Evolutionary conservation across 78 protist genomes (phyloP).

Genomic region (Mantamonas sphyraenae): DNA sequence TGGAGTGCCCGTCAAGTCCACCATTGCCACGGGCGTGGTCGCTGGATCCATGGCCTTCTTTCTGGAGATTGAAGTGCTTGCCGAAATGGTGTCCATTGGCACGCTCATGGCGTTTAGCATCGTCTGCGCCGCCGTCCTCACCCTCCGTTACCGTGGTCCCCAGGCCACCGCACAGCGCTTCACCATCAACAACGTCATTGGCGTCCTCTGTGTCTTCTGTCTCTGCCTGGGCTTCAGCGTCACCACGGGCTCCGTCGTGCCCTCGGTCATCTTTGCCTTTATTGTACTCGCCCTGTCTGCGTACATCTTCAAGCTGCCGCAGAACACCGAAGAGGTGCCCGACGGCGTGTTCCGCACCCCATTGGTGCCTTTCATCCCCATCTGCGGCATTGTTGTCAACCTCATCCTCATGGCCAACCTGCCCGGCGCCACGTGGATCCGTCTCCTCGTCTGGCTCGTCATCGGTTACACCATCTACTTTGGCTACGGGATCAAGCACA

Average conservation of each 20-base stretch:
- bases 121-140: slow-evolving; percentile 32
- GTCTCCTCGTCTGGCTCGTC: slow-evolving; percentile 43
- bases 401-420: slow-evolving; percentile 28
- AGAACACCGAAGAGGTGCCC: too few species aligned
- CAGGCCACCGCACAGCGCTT: too few species aligned
- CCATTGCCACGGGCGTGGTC: slow-evolving; percentile 38
- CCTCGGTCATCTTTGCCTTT: too few species aligned
- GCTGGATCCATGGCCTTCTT: slow-evolving; percentile 21
- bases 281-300: too few species aligned
- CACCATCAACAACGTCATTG: too few species aligned
- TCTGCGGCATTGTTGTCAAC: not conserved
- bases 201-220: too few species aligned
- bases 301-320: too few species aligned
- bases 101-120: slow-evolving; percentile 47
- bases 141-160: slow-evolving; percentile 29
- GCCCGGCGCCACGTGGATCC: slow-evolving; percentile 41
- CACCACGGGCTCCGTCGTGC: too few species aligned
- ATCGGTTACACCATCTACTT: slow-evolving; percentile 38
- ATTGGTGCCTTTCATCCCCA: not conserved
- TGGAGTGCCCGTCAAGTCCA: slow-evolving; percentile 31
- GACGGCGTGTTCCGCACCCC: not conserved
- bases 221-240: too few species aligned
- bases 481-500: slow-evolving; percentile 18
- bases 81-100: slow-evolving; percentile 56
- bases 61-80: slow-evolving; percentile 28